Evolutionary conservation across 805 yeast species (phyloP).

Genomic region (Starmerella bombi): DNA sequence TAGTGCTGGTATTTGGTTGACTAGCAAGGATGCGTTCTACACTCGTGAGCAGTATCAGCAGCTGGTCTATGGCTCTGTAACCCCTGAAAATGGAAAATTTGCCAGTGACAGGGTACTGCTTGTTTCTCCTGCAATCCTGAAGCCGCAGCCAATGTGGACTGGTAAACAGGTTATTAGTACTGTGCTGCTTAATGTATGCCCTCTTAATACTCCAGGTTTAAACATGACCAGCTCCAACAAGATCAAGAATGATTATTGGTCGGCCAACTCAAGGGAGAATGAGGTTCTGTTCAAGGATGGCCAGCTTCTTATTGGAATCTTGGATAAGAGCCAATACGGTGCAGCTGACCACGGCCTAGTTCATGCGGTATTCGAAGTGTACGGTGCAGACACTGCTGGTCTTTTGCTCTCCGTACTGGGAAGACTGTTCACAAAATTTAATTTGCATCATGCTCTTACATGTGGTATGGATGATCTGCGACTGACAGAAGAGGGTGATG

Average conservation of each 20-base stretch:
- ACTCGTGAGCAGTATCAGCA: constrained; percentile 88
- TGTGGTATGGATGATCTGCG: constrained; percentile 99
- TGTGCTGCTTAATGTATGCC: constrained; percentile 76
- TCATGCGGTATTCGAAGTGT: constrained; percentile 90
- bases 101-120: constrained; percentile 46
- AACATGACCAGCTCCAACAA: constrained; percentile 75
- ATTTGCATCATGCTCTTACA: constrained; percentile 83
- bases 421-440: constrained; percentile 85
- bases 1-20: constrained; percentile 97
- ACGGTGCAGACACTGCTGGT: constrained; percentile 85
- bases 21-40: constrained; percentile 83
- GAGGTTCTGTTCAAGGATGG: constrained; percentile 78
- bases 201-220: constrained; percentile 78
- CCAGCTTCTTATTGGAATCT: constrained; percentile 76
- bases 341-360: constrained; percentile 94
- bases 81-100: constrained; percentile 96
- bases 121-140: constrained; percentile 75
- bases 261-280: constrained; percentile 68
- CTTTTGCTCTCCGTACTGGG: constrained; percentile 85
- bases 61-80: constrained; percentile 78
- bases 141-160: constrained; percentile 61
- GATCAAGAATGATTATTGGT: constrained; percentile 92
- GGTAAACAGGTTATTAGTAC: constrained; percentile 95
- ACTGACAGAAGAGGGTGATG: constrained; percentile 80
- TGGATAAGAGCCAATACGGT: constrained; percentile 97